These are phyloP conservation scores for Phascolomyces articulosus DNA, from an alignment of 371 early-diverging fungal species.

Conservation along the genomic window DNA sequence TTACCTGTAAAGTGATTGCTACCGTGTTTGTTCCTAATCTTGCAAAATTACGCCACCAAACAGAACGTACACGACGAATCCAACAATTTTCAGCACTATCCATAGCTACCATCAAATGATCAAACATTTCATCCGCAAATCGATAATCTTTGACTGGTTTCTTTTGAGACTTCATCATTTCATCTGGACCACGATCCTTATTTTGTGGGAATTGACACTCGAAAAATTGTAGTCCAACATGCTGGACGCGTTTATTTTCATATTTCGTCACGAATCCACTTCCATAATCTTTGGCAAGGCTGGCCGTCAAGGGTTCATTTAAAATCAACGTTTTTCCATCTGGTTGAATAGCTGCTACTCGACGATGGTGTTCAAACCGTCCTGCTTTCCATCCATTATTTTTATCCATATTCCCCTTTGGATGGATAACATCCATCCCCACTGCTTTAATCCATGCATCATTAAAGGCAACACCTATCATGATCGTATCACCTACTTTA, in stretches of 20 bases:
- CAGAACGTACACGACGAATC: conserved; percentile 35
- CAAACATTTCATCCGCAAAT: conserved; percentile 52
- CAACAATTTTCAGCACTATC: conserved; percentile 48
- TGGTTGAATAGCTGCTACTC: conserved; percentile 23
- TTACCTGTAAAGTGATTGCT: conserved; percentile 44
- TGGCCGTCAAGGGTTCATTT: conserved; percentile 46
- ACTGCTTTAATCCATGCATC: conserved; percentile 44
- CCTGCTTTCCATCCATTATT: conserved; percentile 43
- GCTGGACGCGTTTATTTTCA: conserved; percentile 32
- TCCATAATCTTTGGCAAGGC: conserved; percentile 35
- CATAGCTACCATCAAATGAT: conserved; percentile 38
- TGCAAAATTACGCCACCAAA: conserved; percentile 52
- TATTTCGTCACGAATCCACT: conserved; percentile 48
- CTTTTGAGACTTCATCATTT: conserved; percentile 37
- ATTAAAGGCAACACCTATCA: conserved; percentile 43
- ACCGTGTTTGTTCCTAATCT: conserved; percentile 36
- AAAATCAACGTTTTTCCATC: conserved; percentile 28
- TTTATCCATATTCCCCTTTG: conserved; percentile 44
- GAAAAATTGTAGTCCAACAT: conserved; percentile 42
- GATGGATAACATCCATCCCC: conserved; percentile 52
- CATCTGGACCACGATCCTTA: conserved; percentile 33
- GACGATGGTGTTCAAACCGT: conserved; percentile 33
- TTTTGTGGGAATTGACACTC: conserved; percentile 45
- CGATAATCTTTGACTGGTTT: conserved; percentile 49
- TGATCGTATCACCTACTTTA: conserved; percentile 40